Conservation (phyloP, 257 asterid genomes). For the Schizonepeta tenuifolia region DNA sequence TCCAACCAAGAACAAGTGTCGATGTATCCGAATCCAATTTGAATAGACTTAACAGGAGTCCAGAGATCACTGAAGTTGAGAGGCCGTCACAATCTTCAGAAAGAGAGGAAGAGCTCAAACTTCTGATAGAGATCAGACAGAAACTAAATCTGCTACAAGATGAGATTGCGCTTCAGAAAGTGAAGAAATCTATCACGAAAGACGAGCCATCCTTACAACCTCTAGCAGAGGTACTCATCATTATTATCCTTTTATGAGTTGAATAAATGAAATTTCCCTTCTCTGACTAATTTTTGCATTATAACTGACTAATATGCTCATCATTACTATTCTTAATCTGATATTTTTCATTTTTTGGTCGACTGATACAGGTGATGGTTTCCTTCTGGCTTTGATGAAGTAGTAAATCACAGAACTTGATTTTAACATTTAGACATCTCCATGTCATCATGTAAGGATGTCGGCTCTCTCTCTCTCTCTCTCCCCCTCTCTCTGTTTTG, state of each 20-base stretch:
- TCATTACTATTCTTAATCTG: neutral
- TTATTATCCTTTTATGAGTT: neutral
- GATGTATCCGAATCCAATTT: conserved; percentile 36
- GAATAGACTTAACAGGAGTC: conserved; percentile 40
- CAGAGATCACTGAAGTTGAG: conserved; percentile 51
- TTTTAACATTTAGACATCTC: neutral
- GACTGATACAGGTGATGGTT: conserved; percentile 60
- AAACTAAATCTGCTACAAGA: conserved; percentile 53
- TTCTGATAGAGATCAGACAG: conserved; percentile 68
- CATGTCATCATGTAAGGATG: neutral
- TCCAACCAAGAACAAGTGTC: conserved; percentile 36
- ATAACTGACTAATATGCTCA: neutral
- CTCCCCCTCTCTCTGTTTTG: neutral
- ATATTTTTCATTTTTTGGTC: conserved; percentile 28
- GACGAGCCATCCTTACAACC: conserved; percentile 42
- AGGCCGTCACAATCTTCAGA: conserved; percentile 34
- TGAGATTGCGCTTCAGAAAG: conserved; percentile 55
- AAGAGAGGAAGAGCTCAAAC: conserved; percentile 58
- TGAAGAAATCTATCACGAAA: conserved; percentile 26
- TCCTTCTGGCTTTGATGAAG: conserved; percentile 68
- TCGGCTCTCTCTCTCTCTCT: conserved; percentile 2
- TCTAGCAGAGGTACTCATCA: conserved; percentile 56
- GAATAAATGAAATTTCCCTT: neutral
- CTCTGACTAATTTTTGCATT: neutral
- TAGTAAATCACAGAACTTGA: neutral